Percentiles rank a stretch among this genome's conserved stretches.
Conservation (phyloP, 306 rosid genomes). For the Fragaria nilgerrensis region DNA sequence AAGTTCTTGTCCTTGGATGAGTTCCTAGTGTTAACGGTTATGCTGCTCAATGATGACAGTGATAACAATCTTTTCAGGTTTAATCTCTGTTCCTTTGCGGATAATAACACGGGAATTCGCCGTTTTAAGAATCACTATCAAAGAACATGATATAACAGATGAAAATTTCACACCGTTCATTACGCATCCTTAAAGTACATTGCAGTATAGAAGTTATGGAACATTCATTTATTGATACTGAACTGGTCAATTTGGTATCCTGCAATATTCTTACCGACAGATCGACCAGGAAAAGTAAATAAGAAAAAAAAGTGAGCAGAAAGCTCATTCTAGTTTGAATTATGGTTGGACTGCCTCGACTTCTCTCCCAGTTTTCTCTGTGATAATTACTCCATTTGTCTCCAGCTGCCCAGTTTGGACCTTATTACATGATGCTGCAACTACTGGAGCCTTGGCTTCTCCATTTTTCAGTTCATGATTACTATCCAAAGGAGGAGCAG, state of each 20-base stretch:
- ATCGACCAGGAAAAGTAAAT: no score
- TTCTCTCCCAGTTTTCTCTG: constrained; percentile 17
- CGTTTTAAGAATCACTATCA: no score
- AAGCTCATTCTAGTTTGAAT: not conserved
- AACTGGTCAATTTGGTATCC: not conserved
- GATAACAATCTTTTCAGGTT: no score
- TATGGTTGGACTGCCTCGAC: constrained; percentile 27
- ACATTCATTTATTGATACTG: not conserved
- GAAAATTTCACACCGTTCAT: not conserved
- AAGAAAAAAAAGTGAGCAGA: no score
- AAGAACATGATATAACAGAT: not conserved
- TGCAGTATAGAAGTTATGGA: not conserved
- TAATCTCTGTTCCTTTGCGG: no score
- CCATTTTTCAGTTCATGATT: constrained; percentile 11
- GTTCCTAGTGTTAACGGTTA: no score
- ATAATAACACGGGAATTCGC: no score
- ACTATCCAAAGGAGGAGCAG: not conserved
- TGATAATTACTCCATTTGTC: not conserved
- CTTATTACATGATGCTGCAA: constrained; percentile 6
- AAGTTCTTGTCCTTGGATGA: no score
- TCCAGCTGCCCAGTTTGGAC: not conserved
- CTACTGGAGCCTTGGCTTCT: constrained; percentile 19
- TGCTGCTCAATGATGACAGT: no score
- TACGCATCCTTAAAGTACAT: not conserved
- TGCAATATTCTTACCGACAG: no score